Percentiles rank a stretch among this genome's conserved stretches.
Evolutionary conservation across 2,329 filamentous ascomycete genomes (phyloP).

Genomic region (Leptodontidium sp.): DNA sequence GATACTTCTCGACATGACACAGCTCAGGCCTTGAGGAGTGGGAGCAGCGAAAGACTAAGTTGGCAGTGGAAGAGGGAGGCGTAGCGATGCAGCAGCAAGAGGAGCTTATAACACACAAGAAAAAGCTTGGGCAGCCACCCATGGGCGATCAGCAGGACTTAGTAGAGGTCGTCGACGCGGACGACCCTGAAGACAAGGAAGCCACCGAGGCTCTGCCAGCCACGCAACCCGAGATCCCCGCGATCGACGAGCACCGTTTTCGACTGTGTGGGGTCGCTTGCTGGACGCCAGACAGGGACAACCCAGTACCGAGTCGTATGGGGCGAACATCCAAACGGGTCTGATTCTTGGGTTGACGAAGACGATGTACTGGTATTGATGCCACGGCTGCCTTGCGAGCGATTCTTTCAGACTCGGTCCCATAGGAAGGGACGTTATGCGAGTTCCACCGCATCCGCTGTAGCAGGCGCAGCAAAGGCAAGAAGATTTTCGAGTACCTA

Average conservation of each 20-base stretch:
- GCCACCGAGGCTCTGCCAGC: slow-evolving; percentile 31
- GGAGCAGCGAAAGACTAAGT: slow-evolving; percentile 29
- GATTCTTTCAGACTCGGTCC: slow-evolving; percentile 33
- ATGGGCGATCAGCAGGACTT: too few species aligned
- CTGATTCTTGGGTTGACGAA: slow-evolving; percentile 38
- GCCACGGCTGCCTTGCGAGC: slow-evolving; percentile 32
- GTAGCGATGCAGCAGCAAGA: too few species aligned
- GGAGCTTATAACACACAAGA: too few species aligned
- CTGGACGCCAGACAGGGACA: slow-evolving; percentile 33
- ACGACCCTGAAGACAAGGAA: slow-evolving; percentile 31
- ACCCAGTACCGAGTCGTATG: slow-evolving; percentile 37
- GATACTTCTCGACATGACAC: slow-evolving; percentile 12
- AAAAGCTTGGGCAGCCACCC: too few species aligned
- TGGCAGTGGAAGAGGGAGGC: too few species aligned
- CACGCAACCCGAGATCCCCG: slow-evolving; percentile 26
- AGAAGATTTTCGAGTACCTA: slow-evolving; percentile 38
- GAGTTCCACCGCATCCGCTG: slow-evolving; percentile 34
- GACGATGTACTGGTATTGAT: slow-evolving; percentile 37
- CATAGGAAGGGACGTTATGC: slow-evolving; percentile 27
- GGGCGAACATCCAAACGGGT: slow-evolving; percentile 35
- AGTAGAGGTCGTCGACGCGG: not conserved
- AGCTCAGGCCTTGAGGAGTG: slow-evolving; percentile 22
- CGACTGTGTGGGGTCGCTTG: slow-evolving; percentile 35
- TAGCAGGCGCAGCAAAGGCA: slow-evolving; percentile 30
- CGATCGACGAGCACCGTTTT: slow-evolving; percentile 26